Evolutionary conservation across 208 protist genomes (phyloP).

Genomic region (Hexamita inflata): DNA sequence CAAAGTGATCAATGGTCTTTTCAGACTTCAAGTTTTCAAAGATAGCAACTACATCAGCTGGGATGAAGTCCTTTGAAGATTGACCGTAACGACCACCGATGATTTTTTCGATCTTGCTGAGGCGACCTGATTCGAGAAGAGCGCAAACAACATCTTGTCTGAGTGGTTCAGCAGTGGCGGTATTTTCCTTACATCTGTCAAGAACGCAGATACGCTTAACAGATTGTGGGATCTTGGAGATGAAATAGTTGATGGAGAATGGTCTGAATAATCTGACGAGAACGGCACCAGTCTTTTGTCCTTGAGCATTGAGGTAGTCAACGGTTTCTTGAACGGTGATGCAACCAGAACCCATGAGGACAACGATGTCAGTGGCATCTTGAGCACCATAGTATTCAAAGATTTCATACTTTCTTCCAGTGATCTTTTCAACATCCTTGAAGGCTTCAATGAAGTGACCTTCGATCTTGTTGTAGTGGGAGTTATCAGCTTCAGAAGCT

Average conservation of each 20-base stretch:
- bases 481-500: constrained; percentile 47
- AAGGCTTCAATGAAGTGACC: constrained; percentile 46
- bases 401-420: constrained; percentile 49
- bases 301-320: constrained; percentile 42
- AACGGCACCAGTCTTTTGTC: constrained; percentile 55
- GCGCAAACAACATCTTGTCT: constrained; percentile 54
- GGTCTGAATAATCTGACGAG: constrained; percentile 55
- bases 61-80: constrained; percentile 58
- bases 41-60: constrained; percentile 47
- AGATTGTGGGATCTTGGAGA: constrained; percentile 45
- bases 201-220: constrained; percentile 51
- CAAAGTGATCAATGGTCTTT: constrained; percentile 51
- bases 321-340: constrained; percentile 42
- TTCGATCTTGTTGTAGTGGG: constrained; percentile 42
- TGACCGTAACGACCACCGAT: constrained; percentile 56
- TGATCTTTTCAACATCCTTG: constrained; percentile 43
- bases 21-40: constrained; percentile 52
- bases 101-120: constrained; percentile 26
- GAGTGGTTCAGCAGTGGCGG: constrained; percentile 51
- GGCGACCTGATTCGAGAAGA: background rate
- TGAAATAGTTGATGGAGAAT: constrained; percentile 43
- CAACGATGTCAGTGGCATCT: constrained; percentile 50
- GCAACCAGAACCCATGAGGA: constrained; percentile 50
- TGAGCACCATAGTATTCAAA: constrained; percentile 52
- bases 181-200: constrained; percentile 52